Evolutionary conservation across 805 yeast genomes (phyloP), one percentile per base, ranked within the genome.

Genomic region (Suhomyces canberraensis): DNA sequence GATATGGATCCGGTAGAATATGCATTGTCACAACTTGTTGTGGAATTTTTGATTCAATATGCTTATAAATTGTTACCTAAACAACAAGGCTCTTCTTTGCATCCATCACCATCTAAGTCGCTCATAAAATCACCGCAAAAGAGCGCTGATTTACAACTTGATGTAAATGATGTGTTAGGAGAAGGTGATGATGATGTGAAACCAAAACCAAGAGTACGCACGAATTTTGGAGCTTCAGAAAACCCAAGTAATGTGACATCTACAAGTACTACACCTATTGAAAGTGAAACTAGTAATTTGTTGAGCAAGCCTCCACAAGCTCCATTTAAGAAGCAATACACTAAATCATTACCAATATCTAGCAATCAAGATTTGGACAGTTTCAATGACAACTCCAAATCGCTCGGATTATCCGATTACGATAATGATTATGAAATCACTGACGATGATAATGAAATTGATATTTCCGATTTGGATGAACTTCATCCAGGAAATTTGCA

Each of bases 1-100:
- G 96, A 90, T 55, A 78, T 91, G 81, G 78, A 83, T 28, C 97
- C 97, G 1, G 87, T 80, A 21, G 97, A 93, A 60, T 90, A 90
- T 62, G 91, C 86, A 9, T 64, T 88, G 24, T 85, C 95, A 4
- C 88, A 90, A 47, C 72, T 79, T 6, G 96, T 87, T 22, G 83
- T 93, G 17, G 95, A 90, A 53, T 89, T 91, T 47, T 73, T 93
- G 65, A 85, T 91, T 39, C 90, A 84, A 47, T 88, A 91, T 56
- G 82, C 91, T 15, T 82, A 84, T 56, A 79, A 81, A 56, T 71
- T 91, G 29, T 65, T 90, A 40, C 88, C 91, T n/a, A 56, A 42
- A 58, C 71, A 50, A 56, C 45, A 18, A 11, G 32, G 19, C 4
- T 8, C 26, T n/a, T 19, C 31, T 7, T 14, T 31, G 1, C 29